Percentiles rank a stretch among this genome's conserved stretches.
These are phyloP conservation scores for Fusarium hostae DNA, from an alignment of 2,329 filamentous ascomycete species.

Conservation along the genomic window DNA sequence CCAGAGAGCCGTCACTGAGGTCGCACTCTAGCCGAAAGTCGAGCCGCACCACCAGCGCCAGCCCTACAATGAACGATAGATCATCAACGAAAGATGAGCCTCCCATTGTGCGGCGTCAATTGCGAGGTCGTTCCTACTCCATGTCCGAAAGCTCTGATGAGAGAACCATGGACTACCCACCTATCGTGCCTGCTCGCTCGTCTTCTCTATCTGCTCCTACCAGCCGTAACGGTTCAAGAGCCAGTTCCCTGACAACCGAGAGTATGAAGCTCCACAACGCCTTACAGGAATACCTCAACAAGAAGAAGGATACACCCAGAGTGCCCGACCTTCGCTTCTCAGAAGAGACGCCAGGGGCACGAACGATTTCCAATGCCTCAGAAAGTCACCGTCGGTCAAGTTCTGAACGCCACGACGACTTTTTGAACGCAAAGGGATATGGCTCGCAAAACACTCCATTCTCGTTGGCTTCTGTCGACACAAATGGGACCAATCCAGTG, in stretches of 20 bases:
- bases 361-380: constrained; percentile 34
- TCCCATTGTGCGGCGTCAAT: constrained; percentile 56
- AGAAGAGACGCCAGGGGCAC: constrained; percentile 11
- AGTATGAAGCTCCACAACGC: constrained; percentile 67
- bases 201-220: constrained; percentile 73
- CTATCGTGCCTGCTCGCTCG: constrained; percentile 64
- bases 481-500: constrained; percentile 69
- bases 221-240: constrained; percentile 66
- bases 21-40: constrained; percentile 70
- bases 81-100: constrained; percentile 56
- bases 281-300: constrained; percentile 44
- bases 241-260: constrained; percentile 67
- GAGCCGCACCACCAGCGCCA: constrained; percentile 63
- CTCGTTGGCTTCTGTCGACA: constrained; percentile 70
- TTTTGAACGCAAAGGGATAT: constrained; percentile 62
- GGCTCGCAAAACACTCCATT: constrained; percentile 71
- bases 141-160: constrained; percentile 63
- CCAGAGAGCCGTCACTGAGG: constrained; percentile 65
- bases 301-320: constrained; percentile 23
- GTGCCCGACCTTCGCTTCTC: constrained; percentile 31
- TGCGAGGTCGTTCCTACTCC: constrained; percentile 56
- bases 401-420: constrained; percentile 65
- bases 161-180: constrained; percentile 70
- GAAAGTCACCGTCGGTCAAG: constrained; percentile 51
- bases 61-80: constrained; percentile 58